Conservation (phyloP, 495 filamentous ascomycete genomes). For the Cairneyella variabilis region DNA sequence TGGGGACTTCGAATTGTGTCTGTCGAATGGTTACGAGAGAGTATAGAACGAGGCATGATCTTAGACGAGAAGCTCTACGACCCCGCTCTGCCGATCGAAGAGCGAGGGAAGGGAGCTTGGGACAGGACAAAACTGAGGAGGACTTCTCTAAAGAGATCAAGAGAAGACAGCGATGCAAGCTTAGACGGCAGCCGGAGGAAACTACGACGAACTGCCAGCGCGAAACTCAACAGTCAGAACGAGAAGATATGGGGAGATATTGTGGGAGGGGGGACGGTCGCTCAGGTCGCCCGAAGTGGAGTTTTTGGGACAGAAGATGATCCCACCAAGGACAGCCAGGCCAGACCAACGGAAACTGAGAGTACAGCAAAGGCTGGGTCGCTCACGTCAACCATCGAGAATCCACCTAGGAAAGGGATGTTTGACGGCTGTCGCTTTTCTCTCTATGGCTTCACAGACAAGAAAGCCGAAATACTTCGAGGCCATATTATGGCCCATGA, state of each 20-base stretch:
- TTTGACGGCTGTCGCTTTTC: slow-evolving; percentile 58
- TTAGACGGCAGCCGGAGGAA: slow-evolving; percentile 51
- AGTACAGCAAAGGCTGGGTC: background rate
- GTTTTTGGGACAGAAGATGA: slow-evolving; percentile 15
- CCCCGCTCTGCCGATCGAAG: slow-evolving; percentile 58
- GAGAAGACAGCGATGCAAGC: slow-evolving; percentile 28
- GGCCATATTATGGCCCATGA: slow-evolving; percentile 41
- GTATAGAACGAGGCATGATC: slow-evolving; percentile 87
- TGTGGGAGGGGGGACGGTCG: slow-evolving; percentile 43
- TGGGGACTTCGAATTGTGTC: slow-evolving; percentile 79
- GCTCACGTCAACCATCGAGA: background rate
- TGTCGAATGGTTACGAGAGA: slow-evolving; percentile 81
- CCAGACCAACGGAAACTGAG: background rate
- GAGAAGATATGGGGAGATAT: slow-evolving; percentile 87
- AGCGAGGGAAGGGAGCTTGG: slow-evolving; percentile 80
- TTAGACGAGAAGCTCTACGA: slow-evolving; percentile 82
- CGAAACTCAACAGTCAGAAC: slow-evolving; percentile 72
- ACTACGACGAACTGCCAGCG: slow-evolving; percentile 75
- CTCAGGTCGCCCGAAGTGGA: slow-evolving; percentile 22
- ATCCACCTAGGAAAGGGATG: slow-evolving; percentile 29
- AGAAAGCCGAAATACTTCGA: slow-evolving; percentile 39
- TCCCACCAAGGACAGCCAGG: slow-evolving; percentile 9
- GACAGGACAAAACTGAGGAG: slow-evolving; percentile 35
- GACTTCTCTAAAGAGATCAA: slow-evolving; percentile 43
- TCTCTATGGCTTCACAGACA: slow-evolving; percentile 55